These are phyloP conservation scores for Lentinula sp. DNA, from an alignment of 768 basidiomycete species.

Conservation along the genomic window DNA sequence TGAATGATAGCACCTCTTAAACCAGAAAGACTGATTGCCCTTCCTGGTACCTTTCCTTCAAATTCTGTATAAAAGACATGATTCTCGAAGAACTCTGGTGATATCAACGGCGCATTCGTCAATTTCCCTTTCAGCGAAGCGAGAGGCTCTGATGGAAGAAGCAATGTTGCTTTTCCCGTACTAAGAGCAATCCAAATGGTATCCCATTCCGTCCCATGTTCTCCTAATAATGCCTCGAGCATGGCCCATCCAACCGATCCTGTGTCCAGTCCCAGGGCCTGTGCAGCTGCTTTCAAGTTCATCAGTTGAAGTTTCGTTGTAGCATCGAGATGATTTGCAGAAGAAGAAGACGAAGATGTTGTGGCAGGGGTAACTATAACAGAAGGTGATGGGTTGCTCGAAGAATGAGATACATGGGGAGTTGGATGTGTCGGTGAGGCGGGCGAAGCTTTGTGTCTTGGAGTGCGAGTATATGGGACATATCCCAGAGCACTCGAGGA, in stretches of 20 bases:
- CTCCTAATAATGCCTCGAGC: slow-evolving; percentile 60
- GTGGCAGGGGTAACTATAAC: slow-evolving; percentile 39
- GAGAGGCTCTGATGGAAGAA: slow-evolving; percentile 66
- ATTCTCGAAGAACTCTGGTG: slow-evolving; percentile 74
- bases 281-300: slow-evolving; percentile 68
- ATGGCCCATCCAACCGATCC: slow-evolving; percentile 72
- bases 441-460: slow-evolving; percentile 41
- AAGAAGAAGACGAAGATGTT: slow-evolving; percentile 37
- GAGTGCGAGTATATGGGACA: slow-evolving; percentile 65
- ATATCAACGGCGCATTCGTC: slow-evolving; percentile 37
- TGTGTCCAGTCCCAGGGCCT: slow-evolving; percentile 58
- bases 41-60: not conserved
- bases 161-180: slow-evolving; percentile 72
- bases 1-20: slow-evolving; percentile 59
- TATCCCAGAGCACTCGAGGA: slow-evolving; percentile 37
- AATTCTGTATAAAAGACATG: slow-evolving; percentile 57
- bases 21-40: slow-evolving; percentile 75
- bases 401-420: slow-evolving; percentile 13
- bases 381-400: slow-evolving; percentile 16
- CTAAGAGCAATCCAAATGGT: slow-evolving; percentile 63
- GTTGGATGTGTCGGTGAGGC: slow-evolving; percentile 13
- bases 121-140: slow-evolving; percentile 19
- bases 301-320: slow-evolving; percentile 65
- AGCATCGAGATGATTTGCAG: slow-evolving; percentile 49
- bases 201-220: slow-evolving; percentile 59